Evolutionary conservation across 2,329 filamentous ascomycete genomes (phyloP), one percentile per base, ranked within the genome.

Genomic region (Huntiella bhutanensis): DNA sequence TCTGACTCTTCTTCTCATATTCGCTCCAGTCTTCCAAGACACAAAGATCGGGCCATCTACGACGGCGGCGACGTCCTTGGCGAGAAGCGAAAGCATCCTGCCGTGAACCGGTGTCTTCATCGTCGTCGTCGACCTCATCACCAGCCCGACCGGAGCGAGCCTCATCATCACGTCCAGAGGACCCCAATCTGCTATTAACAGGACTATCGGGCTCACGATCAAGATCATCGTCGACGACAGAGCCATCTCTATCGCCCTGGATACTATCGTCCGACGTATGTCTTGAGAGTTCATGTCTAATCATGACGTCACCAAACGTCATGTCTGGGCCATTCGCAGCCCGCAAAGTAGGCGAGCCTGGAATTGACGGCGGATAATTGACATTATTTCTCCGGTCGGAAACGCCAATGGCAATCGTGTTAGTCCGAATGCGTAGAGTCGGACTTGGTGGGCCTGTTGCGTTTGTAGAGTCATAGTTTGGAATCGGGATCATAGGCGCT

Each of bases 21-120:
- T 73, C 73, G 51, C 80, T 85, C 87, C 87, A 98, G 52, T 93
- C 83, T 49, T 95, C 84, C 8, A 98, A 65, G 4, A 83, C 75
- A 1, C 74, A 67, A 12, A 96, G 65, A 58, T 96, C 86, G 0
- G 91, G 91, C 86, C 87, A 96, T 33, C 75, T 67, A 47, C 82
- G 72, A 19, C 83, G 72, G 13, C 78, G 66, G 7, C 60, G 39
- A 7, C 44, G 41, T 15, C 36, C 32, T n/a, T 38, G n/a, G 5
- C 41, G 34, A 11, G 40, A 32, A 10, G 34, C 39, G 33, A 48
- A 48, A 33, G 43, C 43, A 11, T 46, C 39, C 15, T 39, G 41
- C 12, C 46, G 41, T 58, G 53, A 53, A 54, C 48, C 56, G 62
- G 55, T 19, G 15, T 34, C 32, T 4, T 46, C 42, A 10, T 52